Conservation (phyloP, 768 basidiomycete species). For the Rhodotorula diobovata region DNA sequence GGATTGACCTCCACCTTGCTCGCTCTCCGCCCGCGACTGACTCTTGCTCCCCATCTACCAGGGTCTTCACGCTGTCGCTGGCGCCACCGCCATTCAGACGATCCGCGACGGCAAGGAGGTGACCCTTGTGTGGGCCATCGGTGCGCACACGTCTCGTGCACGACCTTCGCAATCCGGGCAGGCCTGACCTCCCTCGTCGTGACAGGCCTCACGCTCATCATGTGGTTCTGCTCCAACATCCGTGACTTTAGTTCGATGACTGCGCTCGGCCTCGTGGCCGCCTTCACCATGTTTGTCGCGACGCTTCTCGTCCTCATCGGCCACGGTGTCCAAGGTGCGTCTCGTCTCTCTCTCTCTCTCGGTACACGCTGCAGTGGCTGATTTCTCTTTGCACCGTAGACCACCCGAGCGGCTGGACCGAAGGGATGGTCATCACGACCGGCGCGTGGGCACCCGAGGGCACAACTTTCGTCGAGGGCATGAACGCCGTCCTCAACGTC, state of each 20-base stretch:
- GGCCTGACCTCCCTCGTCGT: background rate
- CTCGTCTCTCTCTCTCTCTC: background rate
- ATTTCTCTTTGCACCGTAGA: constrained; percentile 49
- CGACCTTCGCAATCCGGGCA: background rate
- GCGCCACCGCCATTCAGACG: constrained; percentile 49
- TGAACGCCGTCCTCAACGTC: constrained; percentile 42
- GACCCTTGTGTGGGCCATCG: constrained; percentile 50
- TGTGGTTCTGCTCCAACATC: constrained; percentile 43
- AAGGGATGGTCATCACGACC: constrained; percentile 11
- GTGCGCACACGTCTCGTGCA: constrained; percentile 36
- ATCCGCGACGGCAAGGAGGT: constrained; percentile 48
- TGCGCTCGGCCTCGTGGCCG: constrained; percentile 47
- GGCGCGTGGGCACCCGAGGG: constrained; percentile 40
- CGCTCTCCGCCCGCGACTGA: too few species aligned
- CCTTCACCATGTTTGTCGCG: constrained; percentile 53
- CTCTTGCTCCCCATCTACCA: background rate
- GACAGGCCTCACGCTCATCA: constrained; percentile 21
- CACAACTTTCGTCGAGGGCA: constrained; percentile 41
- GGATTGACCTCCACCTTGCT: too few species aligned
- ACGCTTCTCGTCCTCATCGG: constrained; percentile 52
- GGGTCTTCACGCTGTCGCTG: constrained; percentile 53
- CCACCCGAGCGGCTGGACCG: constrained; percentile 50
- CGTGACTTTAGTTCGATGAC: constrained; percentile 52
- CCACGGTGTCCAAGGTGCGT: constrained; percentile 15
- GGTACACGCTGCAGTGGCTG: background rate